A percentile compares a stretch with the other conserved stretches of the same genome.
Evolutionary conservation across 2,329 filamentous ascomycete species (phyloP).

Genomic region (Taxawa tesnikishii): DNA sequence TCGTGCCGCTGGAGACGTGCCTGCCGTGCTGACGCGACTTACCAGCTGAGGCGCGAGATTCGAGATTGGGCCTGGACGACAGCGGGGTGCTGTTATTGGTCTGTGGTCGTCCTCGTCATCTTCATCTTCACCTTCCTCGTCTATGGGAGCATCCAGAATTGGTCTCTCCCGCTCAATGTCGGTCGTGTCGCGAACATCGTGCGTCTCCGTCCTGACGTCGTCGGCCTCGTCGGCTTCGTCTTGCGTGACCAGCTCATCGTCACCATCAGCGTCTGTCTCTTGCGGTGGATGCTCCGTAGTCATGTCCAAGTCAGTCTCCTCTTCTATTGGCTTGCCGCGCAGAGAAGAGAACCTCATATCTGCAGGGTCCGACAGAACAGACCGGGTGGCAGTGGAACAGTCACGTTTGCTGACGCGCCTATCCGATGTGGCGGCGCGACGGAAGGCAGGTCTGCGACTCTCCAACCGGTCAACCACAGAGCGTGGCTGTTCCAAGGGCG

Average conservation of each 20-base stretch:
- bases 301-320: conserved; percentile 27
- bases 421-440: conserved; percentile 33
- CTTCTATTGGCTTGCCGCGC: conserved; percentile 33
- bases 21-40: too few species aligned
- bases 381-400: conserved; percentile 39
- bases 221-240: conserved; percentile 35
- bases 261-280: conserved; percentile 74
- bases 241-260: conserved; percentile 78
- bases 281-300: conserved; percentile 33
- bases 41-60: conserved; percentile 1
- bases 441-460: conserved; percentile 37
- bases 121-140: too few species aligned
- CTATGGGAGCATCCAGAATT: too few species aligned
- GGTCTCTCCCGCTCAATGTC: too few species aligned
- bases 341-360: too few species aligned
- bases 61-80: conserved; percentile 7
- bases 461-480: conserved; percentile 48
- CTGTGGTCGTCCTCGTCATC: conserved; percentile 9
- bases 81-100: background rate
- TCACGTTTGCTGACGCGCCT: conserved; percentile 24
- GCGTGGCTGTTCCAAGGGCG: conserved; percentile 49
- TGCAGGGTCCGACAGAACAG: conserved; percentile 46
- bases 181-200: too few species aligned
- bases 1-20: conserved; percentile 70
- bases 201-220: too few species aligned